Conservation (phyloP, 177 flowering plant species). For the Vitis hybrid region DNA sequence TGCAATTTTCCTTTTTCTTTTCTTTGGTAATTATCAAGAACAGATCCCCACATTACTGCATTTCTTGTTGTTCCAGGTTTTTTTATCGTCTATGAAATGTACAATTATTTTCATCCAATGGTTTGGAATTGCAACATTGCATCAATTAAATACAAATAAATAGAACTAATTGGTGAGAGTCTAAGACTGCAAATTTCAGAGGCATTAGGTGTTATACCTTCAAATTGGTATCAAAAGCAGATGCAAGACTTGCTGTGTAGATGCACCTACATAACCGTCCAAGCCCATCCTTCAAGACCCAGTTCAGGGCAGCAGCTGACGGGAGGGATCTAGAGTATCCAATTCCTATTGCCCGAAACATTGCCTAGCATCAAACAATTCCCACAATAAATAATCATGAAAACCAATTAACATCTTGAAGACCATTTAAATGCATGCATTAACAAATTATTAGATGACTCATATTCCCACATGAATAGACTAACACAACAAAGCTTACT, state of each 20-base stretch:
- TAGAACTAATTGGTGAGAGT: not conserved
- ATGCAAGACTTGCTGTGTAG: constrained; percentile 79
- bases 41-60: not conserved
- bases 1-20: not conserved
- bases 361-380: constrained; percentile 53
- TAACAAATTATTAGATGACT: too few species aligned
- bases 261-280: constrained; percentile 86
- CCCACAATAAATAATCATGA: not conserved
- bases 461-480: too few species aligned
- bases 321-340: constrained; percentile 80
- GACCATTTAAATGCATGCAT: not conserved
- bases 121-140: not conserved
- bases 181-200: not conserved
- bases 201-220: constrained; percentile 45
- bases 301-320: constrained; percentile 93
- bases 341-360: constrained; percentile 95
- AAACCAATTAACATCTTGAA: not conserved
- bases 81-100: not conserved
- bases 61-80: not conserved
- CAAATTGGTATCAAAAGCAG: constrained; percentile 90
- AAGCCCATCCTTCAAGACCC: constrained; percentile 94
- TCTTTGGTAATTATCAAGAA: not conserved
- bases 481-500: too few species aligned
- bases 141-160: not conserved
- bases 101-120: not conserved